Conservation (phyloP, 768 basidiomycete genomes). For the Boletus pseudo-olivaceus region DNA sequence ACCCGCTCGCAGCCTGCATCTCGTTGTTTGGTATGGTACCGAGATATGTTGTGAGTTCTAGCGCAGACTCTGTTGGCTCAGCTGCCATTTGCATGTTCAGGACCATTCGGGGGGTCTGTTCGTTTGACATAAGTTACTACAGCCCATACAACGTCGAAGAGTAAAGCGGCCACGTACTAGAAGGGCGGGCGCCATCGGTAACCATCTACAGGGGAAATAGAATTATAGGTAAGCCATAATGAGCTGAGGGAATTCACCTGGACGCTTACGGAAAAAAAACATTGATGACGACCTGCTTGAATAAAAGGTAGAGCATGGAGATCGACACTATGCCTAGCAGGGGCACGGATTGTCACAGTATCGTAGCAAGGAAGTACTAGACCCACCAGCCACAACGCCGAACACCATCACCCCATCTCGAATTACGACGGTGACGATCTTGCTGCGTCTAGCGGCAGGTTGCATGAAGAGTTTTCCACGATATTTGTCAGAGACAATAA, state of each 20-base stretch:
- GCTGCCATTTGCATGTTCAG: slow-evolving; percentile 16
- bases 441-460: slow-evolving; percentile 12
- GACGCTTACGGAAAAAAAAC: slow-evolving; percentile 16
- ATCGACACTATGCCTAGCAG: slow-evolving; percentile 1
- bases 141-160: background rate
- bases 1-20: background rate
- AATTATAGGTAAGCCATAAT: background rate
- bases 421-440: slow-evolving; percentile 7
- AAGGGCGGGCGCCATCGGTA: slow-evolving; percentile 6
- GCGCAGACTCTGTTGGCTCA: slow-evolving; percentile 1
- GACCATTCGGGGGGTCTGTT: slow-evolving; percentile 20
- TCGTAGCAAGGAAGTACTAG: background rate
- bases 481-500: slow-evolving; percentile 16
- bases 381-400: slow-evolving; percentile 9
- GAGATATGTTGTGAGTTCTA: slow-evolving; percentile 13
- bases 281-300: slow-evolving; percentile 7
- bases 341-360: background rate
- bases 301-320: background rate
- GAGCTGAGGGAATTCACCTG: background rate
- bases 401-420: slow-evolving; percentile 17
- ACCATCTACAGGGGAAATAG: slow-evolving; percentile 8
- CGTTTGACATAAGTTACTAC: background rate
- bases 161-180: slow-evolving; percentile 6
- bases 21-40: background rate
- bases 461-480: slow-evolving; percentile 10